Base-by-base conservation (phyloP, 1,139 yeast genomes). In the Starmera stellimalicola region DNA sequence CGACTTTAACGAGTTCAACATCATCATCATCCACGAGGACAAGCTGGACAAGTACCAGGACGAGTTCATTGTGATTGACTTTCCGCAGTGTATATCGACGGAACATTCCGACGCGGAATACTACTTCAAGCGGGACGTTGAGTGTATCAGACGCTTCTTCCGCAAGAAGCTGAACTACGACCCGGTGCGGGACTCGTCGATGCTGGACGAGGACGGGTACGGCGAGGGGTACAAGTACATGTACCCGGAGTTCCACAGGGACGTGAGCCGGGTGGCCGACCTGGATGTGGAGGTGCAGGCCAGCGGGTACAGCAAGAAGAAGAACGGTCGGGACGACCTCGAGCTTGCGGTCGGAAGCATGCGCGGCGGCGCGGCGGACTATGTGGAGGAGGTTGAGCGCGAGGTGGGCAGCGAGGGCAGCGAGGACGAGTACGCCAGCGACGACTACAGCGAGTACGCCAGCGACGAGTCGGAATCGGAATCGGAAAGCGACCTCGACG, bases 11-110 rank as follows among this genome's bases (percentile, higher is more conserved):
- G 99, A 91, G 57, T 91, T 91, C 59, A 91, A 91, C 56, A 87
- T 91, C 45, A 83, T 91, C 68, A 81, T 93, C 29, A 67, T 83
- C 35, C 77, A 79, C 43, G 63, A 69, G 30, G 71, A 70, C 29
- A 73, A 69, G 8, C 69, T 67, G 26, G 65, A 57, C 29, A 49
- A 62, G 19, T 70, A 70, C 34, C 81, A 75, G 38, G 61, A 57
- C 33, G 83, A 77, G 30, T 84, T 87, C 47, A 80, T 87, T 17
- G 95, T 91, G 18, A 91, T 91, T 48, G 99, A 91, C 68, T 91
- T 91, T 65, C 99, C 99, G 5, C 99, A 91, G 59, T 88, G 96
- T 75, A 83, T 91, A 16, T 84, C 95, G 14, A 83, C 83, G 29
- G 88, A 83, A 45, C 99, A 91, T 54, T 68, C 65, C 3, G 95